phyloP scores from a whole-genome alignment of 805 yeast genomes.

The Yueomyces sp. region DNA sequence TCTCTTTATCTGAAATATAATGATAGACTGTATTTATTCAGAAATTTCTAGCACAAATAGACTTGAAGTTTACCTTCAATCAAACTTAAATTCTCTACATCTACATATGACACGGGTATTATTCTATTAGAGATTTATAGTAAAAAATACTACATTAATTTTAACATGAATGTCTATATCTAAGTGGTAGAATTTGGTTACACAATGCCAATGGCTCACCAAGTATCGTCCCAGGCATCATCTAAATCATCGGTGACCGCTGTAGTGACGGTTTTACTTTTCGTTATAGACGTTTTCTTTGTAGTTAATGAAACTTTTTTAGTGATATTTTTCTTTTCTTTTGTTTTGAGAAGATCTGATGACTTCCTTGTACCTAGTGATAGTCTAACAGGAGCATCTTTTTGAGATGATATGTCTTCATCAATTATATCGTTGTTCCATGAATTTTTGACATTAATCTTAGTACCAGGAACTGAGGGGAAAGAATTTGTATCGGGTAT shows the following conservation, averaged over 20 bases:
- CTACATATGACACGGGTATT: too few relatives aligned
- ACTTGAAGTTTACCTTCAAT: too few relatives aligned
- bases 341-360: not conserved
- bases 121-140: too few relatives aligned
- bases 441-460: constrained; percentile 8
- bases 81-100: too few relatives aligned
- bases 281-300: not conserved
- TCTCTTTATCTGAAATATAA: too few relatives aligned
- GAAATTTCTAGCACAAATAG: too few relatives aligned
- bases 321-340: not conserved
- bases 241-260: constrained; percentile 1
- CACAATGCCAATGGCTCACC: constrained; percentile 1
- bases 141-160: too few relatives aligned
- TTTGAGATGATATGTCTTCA: not conserved
- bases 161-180: too few relatives aligned
- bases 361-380: not conserved
- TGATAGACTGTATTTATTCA: too few relatives aligned
- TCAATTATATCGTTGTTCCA: constrained; percentile 13
- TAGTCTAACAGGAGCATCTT: not conserved
- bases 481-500: not conserved
- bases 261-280: not conserved
- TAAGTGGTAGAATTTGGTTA: too few relatives aligned
- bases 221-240: constrained; percentile 7
- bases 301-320: not conserved
- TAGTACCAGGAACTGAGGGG: constrained; percentile 1